These are phyloP conservation scores for Pseudogymnoascus sp. DNA, from an alignment of 2,329 filamentous ascomycete species.

Conservation along the genomic window DNA sequence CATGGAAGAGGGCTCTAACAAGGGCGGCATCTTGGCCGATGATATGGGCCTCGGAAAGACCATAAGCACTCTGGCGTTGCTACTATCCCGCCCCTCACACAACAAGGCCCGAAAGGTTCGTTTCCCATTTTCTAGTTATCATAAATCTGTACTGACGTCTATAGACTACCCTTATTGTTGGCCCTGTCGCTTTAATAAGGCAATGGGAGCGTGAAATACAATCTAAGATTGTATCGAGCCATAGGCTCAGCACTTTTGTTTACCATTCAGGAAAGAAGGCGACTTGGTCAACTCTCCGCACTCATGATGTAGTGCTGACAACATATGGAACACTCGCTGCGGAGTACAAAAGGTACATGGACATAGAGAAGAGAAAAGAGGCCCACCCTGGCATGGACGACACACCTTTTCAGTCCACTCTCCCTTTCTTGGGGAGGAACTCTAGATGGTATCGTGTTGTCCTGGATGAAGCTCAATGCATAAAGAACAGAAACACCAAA, in stretches of 20 bases:
- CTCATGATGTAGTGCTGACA: slow-evolving; percentile 68
- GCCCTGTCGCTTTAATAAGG: slow-evolving; percentile 68
- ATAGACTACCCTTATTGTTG: slow-evolving; percentile 76
- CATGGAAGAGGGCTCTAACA: slow-evolving; percentile 63
- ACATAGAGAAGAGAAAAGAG: slow-evolving; percentile 22
- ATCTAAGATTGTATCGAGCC: slow-evolving; percentile 53
- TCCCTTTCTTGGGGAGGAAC: slow-evolving; percentile 53
- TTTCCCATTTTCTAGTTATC: neutral
- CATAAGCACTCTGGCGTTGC: slow-evolving; percentile 71
- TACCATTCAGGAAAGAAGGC: slow-evolving; percentile 58
- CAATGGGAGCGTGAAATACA: slow-evolving; percentile 81
- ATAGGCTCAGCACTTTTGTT: slow-evolving; percentile 58
- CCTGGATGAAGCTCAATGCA: slow-evolving; percentile 71
- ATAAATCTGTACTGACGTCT: slow-evolving; percentile 26
- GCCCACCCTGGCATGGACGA: slow-evolving; percentile 28
- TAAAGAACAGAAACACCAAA: slow-evolving; percentile 66
- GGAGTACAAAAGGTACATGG: slow-evolving; percentile 46
- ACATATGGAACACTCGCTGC: slow-evolving; percentile 66
- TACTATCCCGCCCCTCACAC: neutral
- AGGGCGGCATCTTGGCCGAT: slow-evolving; percentile 69
- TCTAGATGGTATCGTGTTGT: slow-evolving; percentile 63
- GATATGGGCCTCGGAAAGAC: slow-evolving; percentile 84
- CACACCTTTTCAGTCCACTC: slow-evolving; percentile 29
- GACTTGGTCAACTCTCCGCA: slow-evolving; percentile 53
- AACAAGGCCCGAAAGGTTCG: slow-evolving; percentile 11